Base-by-base conservation (phyloP, 345 rosid species). In the Sonneratia caseolaris region DNA sequence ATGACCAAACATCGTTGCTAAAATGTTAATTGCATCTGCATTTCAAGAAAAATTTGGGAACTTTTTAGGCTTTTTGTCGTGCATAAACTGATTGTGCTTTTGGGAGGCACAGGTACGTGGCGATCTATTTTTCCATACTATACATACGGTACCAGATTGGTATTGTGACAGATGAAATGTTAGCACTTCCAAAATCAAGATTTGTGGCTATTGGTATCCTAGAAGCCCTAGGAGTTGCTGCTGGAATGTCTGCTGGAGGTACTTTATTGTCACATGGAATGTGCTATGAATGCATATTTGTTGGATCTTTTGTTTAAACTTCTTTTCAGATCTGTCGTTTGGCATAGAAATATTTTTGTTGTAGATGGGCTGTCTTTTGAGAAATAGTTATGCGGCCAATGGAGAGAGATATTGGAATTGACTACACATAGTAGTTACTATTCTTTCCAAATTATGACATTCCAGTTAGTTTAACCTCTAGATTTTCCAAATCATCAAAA, bases 191-290 rank as follows among this genome's bases (percentile, higher is more conserved):
- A 3, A 93, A 91, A 77, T 84, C 76, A 75, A 87, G 92, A 71
- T 93, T 89, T 55, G 75, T 82, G 35, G 84, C 79, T 72, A 85
- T 89, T 71, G 97, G 98, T 47, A 53, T 87, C 65, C 78, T 91
- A 0, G 98, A 89, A 80, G 98, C 97, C 70, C 81, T 93, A 49
- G 93, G 91, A 22, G 83, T 87, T 38, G 97, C 87, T 10, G 70
- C 89, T 69, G 98, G 98, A 68, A 93, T 93, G 98, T 80, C 95
- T 72, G 82, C 98, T 66, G 97, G 91, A 74, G 98, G 96, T 93
- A 82, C 70, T 7, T 14, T 51, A 4, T 40, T 67, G 1, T 67
- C 32, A 16, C 32, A 35, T 48, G 45, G 45, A 42, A 42, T 42
- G 45, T n/a, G 10, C 35, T 24, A 16, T 5, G 3, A 4, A 55